phyloP scores from a whole-genome alignment of 2,329 filamentous ascomycete genomes.

The Xenoacremonium recifei region DNA sequence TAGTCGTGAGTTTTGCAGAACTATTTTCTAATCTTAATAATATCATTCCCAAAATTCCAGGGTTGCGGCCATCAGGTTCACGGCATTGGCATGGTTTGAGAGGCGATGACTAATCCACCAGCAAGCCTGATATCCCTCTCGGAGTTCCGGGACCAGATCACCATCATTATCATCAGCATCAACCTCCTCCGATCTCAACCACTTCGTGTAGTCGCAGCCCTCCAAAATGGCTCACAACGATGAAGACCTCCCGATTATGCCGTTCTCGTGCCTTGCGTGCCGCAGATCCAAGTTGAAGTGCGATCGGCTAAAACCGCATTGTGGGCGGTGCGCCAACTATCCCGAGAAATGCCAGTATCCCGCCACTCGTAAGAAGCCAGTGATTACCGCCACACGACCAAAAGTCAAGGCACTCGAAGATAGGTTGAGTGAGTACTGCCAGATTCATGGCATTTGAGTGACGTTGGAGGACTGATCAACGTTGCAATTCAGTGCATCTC shows the following conservation, averaged over 20 bases:
- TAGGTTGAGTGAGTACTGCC: conserved; percentile 16
- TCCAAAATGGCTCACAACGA: background rate
- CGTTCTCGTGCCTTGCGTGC: conserved; percentile 27
- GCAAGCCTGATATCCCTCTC: too few species aligned
- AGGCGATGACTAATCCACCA: too few species aligned
- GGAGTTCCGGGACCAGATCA: too few species aligned
- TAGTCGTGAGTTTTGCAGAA: too few species aligned
- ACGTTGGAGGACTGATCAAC: conserved; percentile 2
- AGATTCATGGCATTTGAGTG: background rate
- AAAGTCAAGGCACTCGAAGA: conserved; percentile 27
- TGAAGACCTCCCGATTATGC: conserved; percentile 10
- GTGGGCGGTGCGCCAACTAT: conserved; percentile 22
- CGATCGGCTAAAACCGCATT: conserved; percentile 24
- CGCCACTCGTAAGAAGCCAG: conserved; percentile 20
- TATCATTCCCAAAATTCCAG: too few species aligned
- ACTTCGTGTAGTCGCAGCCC: too few species aligned
- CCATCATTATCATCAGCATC: too few species aligned
- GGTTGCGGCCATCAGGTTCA: too few species aligned
- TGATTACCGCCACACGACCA: conserved; percentile 23
- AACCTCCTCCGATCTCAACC: too few species aligned
- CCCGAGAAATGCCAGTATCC: conserved; percentile 25
- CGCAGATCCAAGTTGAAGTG: conserved; percentile 28
- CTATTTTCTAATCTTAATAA: too few species aligned
- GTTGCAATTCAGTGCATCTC: conserved; percentile 15
- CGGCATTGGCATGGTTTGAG: too few species aligned